Base-by-base conservation (phyloP, 345 rosid species). In the Lepidium sativum region DNA sequence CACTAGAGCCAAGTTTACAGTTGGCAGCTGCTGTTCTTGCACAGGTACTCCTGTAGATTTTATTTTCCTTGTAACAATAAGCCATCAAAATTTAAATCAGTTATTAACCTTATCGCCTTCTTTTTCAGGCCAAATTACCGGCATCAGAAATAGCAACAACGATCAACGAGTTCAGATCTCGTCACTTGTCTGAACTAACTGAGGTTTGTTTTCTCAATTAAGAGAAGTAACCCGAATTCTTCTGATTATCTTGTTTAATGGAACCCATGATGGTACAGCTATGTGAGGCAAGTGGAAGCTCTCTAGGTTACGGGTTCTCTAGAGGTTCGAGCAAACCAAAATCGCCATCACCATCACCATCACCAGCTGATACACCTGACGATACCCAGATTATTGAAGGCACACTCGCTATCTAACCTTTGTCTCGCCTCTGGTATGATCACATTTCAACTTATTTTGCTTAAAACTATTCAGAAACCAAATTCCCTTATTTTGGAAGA, bases 11-110 rank as follows among this genome's bases (percentile, higher is more conserved):
- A 54, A 94, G 99, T 81, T 79, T 94, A 48, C 99, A 94, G 71
- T 83, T 94, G 78, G 99, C 97, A 42, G 96, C 99, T 64, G 99
- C 97, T 70, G 99, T 94, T 78, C 99, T 94, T 68, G 96, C 96
- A 4, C 94, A 89, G 97, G 98, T 89, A 78, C 42, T 27, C 31
- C 4, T 21, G 8, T 33, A 56, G 20, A n/a, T n/a, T n/a, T n/a
- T n/a, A n/a, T 20, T 4, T 21, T 54, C n/a, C 15, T 54, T 54
- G 41, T 17, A 11, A 37, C 8, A 34, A 17, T 10, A 34, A 33
- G 16, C 29, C 29, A 6, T 17, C 34, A 56, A 38, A 8, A 7
- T 8, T n/a, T 8, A 8, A 2, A 39, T n/a, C 9, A 21, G 31
- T 8, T 55, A 21, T 21, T n/a, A 56, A 56, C 18, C 50, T 8